Evolutionary conservation across 164 flowering plant genomes (phyloP).

Genomic region (Akebia trifoliata): DNA sequence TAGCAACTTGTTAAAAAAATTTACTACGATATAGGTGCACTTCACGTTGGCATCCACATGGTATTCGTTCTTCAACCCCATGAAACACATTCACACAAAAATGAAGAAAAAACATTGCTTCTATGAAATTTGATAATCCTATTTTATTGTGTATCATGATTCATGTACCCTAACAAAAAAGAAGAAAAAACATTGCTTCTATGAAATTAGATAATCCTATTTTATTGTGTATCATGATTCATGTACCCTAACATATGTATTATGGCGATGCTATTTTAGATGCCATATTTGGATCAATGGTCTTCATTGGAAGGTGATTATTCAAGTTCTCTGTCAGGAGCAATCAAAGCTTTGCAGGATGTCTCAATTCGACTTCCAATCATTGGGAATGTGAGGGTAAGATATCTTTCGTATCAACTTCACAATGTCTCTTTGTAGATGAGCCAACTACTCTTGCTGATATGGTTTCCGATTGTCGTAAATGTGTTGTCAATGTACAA

Average conservation of each 20-base stretch:
- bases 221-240: no score
- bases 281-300: slow-evolving; percentile 73
- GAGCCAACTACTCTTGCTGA: not conserved
- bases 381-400: slow-evolving; percentile 53
- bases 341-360: slow-evolving; percentile 51
- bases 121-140: no score
- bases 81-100: no score
- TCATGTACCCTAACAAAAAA: not conserved
- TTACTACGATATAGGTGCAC: no score
- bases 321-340: slow-evolving; percentile 46
- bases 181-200: no score
- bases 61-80: no score
- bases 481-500: not conserved
- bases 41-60: no score
- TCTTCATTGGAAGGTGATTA: slow-evolving; percentile 52
- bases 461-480: not conserved
- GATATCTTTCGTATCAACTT: not conserved
- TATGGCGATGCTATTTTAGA: slow-evolving; percentile 32
- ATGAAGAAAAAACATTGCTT: no score
- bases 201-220: no score
- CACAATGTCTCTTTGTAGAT: not conserved
- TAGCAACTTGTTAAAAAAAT: no score
- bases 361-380: slow-evolving; percentile 56
- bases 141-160: no score
- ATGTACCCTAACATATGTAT: not conserved